Evolutionary conservation across 768 basidiomycete species (phyloP).

Genomic region (Lactarius hatsudake): DNA sequence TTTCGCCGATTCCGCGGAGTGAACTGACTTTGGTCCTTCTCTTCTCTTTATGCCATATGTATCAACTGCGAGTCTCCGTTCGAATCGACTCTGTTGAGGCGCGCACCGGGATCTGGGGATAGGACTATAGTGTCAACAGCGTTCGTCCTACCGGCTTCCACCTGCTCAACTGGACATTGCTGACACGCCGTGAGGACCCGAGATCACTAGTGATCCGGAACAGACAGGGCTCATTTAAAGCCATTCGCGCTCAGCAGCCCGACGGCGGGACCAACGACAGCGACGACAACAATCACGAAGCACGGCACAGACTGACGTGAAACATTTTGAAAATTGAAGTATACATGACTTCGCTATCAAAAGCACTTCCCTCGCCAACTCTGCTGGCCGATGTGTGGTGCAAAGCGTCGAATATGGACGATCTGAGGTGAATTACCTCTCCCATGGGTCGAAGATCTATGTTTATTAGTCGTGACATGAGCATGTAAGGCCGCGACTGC

Average conservation of each 20-base stretch:
- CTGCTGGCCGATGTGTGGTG: background rate
- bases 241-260: constrained; percentile 34
- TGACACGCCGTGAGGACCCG: constrained; percentile 37
- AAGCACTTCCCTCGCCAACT: background rate
- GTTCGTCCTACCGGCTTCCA: constrained; percentile 25
- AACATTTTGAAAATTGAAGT: background rate
- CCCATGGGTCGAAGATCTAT: too few species aligned
- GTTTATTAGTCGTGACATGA: too few species aligned
- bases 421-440: too few species aligned
- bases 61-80: constrained; percentile 49
- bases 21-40: background rate
- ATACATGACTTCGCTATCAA: background rate
- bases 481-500: too few species aligned
- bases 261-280: constrained; percentile 41
- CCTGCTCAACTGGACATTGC: background rate
- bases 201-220: constrained; percentile 35
- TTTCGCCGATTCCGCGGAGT: background rate
- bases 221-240: constrained; percentile 44
- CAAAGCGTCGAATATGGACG: too few species aligned
- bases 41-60: constrained; percentile 39
- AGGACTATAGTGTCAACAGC: too few species aligned
- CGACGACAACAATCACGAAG: too few species aligned
- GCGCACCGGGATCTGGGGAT: constrained; percentile 29
- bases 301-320: background rate
- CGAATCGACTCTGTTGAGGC: constrained; percentile 45